Base-by-base conservation (phyloP, 495 filamentous ascomycete species). In the Pyrenula aspistea region DNA sequence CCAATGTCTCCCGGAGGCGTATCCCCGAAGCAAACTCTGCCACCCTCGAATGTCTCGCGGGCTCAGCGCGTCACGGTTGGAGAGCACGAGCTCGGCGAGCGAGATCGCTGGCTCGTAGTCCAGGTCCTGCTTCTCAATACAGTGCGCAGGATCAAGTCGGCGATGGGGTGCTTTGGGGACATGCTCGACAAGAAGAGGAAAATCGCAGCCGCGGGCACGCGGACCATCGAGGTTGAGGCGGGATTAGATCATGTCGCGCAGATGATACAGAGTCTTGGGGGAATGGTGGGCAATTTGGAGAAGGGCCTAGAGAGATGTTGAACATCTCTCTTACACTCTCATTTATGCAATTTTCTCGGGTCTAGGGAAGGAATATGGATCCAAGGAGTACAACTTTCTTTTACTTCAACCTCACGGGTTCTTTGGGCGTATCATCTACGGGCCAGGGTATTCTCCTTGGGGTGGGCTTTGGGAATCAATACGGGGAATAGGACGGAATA, bases 141-240 rank as follows among this genome's bases (percentile, higher is more conserved):
- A 24, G 53, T 57, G 22, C 56, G 51, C 48, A 57, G 36, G 24
- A 57, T 57, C 56, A 57, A 57, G 53, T 24, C 56, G 21, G 31
- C 53, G 51, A 15, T 57, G 10, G n/a, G 20, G 23, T 49, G 25
- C 4, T 57, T 57, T 24, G 42, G 31, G 19, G 56, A 57, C n/a
- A 57, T 57, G 50, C 49, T 57, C 24, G 56, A 53, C 24, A 55
- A 49, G 56, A 57, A 53, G 51, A 49, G 24, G 55, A 56, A 42
- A 15, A 42, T 42, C 15, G 31, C 15, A 8, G 31, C 31, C 31
- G 31, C 8, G 31, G 31, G 31, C 31, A 42, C 31, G 15, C 15
- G 4, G 31, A 42, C 31, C 8, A 42, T 15, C 8, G 31, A 42
- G 31, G 4, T 42, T 4, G 31, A 42, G 8, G 31, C 31, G 8